Evolutionary conservation across 805 yeast species (phyloP).

Genomic region (Wickerhamomyces pijperi): DNA sequence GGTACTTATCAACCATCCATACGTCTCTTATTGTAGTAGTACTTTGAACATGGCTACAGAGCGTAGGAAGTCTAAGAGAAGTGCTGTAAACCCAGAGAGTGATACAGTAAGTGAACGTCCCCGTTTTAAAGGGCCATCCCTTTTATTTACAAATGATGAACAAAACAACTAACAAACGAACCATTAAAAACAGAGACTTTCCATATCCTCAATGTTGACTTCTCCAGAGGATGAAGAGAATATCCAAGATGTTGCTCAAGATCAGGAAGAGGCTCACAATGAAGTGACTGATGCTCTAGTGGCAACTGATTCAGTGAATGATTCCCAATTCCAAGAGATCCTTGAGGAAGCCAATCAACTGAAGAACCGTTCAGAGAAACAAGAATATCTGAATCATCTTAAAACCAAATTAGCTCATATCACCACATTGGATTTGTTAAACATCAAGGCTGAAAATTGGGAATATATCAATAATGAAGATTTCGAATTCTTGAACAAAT

Average conservation of each 20-base stretch:
- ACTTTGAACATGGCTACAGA: background rate
- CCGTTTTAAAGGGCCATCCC: background rate
- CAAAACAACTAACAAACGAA: background rate
- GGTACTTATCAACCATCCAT: too few relatives aligned
- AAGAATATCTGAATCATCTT: conserved; percentile 12
- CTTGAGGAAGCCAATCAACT: conserved; percentile 14
- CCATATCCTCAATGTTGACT: conserved; percentile 14
- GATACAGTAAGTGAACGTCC: background rate
- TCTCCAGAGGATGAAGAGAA: conserved; percentile 7
- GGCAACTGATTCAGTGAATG: conserved; percentile 5
- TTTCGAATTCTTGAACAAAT: conserved; percentile 15
- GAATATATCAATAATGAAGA: conserved; percentile 17
- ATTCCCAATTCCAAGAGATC: conserved; percentile 8
- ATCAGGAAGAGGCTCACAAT: background rate
- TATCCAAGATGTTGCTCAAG: background rate
- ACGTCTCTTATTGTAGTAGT: too few relatives aligned
- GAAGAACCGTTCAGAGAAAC: conserved; percentile 14
- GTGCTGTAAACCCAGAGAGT: background rate
- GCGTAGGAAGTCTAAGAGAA: background rate
- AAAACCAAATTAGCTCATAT: conserved; percentile 17
- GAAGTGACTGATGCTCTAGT: background rate
- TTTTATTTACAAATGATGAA: background rate
- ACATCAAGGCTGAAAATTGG: conserved; percentile 17
- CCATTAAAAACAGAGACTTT: conserved; percentile 7
- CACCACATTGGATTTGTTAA: conserved; percentile 16